phyloP scores from a whole-genome alignment of 208 protist genomes.

The Trypanosoma congolense region DNA sequence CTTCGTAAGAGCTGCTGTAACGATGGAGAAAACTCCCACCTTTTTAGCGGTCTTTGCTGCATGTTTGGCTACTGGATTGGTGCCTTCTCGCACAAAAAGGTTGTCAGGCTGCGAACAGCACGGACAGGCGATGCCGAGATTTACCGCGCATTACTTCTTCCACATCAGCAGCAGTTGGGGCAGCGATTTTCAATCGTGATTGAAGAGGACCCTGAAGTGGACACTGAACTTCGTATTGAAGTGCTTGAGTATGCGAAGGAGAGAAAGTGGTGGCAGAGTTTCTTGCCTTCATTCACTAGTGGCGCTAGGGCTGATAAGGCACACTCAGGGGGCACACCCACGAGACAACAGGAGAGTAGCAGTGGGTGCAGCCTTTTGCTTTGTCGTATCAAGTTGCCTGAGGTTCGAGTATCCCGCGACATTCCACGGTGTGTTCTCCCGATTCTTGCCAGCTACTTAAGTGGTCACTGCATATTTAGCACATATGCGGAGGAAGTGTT shows the following conservation, averaged over 20 bases:
- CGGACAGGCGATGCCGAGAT: slow-evolving; percentile 6
- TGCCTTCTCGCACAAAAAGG: not conserved
- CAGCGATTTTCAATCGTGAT: slow-evolving; percentile 5
- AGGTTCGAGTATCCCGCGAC: slow-evolving; percentile 60
- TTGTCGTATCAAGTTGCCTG: slow-evolving; percentile 56
- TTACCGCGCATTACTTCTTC: slow-evolving; percentile 7
- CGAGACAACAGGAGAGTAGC: too few relatives aligned
- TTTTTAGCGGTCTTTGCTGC: not conserved
- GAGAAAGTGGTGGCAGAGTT: too few relatives aligned
- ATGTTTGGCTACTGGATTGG: not conserved
- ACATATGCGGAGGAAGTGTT: slow-evolving; percentile 65
- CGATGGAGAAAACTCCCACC: not conserved
- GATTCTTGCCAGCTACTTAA: slow-evolving; percentile 48
- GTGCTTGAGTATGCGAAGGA: too few relatives aligned
- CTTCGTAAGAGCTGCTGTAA: not conserved
- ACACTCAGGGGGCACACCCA: too few relatives aligned
- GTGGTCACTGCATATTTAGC: slow-evolving; percentile 39
- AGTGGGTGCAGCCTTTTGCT: slow-evolving; percentile 2
- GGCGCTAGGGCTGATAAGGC: not conserved
- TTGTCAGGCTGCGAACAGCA: slow-evolving; percentile 13
- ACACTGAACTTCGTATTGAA: not conserved
- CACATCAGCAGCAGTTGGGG: slow-evolving; percentile 9
- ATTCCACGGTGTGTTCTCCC: slow-evolving; percentile 54
- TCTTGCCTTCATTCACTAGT: not conserved
- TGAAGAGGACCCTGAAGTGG: slow-evolving; percentile 2